Evolutionary conservation across 2,329 filamentous ascomycete species (phyloP).

Genomic region (Colletotrichum horii): DNA sequence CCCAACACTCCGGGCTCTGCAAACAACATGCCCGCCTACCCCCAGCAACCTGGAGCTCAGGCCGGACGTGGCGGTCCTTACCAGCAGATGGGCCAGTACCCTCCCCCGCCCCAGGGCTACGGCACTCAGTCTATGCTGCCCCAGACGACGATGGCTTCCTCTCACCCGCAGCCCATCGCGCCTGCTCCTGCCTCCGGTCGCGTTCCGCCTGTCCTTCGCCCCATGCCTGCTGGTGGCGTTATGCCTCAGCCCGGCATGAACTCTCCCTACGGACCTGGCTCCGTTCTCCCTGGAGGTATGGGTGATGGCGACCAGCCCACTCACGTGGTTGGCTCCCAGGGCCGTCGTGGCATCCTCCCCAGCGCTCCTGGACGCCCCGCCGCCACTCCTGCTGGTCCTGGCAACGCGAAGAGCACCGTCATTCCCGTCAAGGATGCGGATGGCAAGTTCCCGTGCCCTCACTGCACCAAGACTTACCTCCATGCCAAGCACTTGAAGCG

Average conservation of each 20-base stretch:
- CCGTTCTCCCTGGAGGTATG: conserved; percentile 60
- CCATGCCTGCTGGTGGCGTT: conserved; percentile 73
- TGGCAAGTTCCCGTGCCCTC: conserved; percentile 96
- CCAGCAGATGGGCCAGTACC: conserved; percentile 61
- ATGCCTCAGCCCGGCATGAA: conserved; percentile 62
- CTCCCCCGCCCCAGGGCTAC: conserved; percentile 59
- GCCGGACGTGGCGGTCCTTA: conserved; percentile 55
- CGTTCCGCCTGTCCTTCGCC: conserved; percentile 65
- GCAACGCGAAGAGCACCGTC: conserved; percentile 76
- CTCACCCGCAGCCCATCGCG: conserved; percentile 78
- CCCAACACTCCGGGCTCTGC: conserved; percentile 65
- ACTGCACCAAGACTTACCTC: conserved; percentile 97
- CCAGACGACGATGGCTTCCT: conserved; percentile 68
- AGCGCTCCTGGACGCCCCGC: conserved; percentile 87
- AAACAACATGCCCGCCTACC: conserved; percentile 59
- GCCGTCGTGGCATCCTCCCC: conserved; percentile 87
- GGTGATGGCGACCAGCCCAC: conserved; percentile 72
- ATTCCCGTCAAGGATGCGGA: conserved; percentile 96
- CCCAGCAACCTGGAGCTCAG: conserved; percentile 45
- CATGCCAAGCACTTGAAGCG: conserved; percentile 98
- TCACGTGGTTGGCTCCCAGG: conserved; percentile 94
- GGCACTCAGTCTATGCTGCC: conserved; percentile 68
- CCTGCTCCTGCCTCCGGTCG: conserved; percentile 68
- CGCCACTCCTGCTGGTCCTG: conserved; percentile 73
- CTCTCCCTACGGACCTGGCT: conserved; percentile 65